These are phyloP conservation scores for Lactarius sanguifluus DNA, from an alignment of 768 basidiomycete species.

Conservation along the genomic window DNA sequence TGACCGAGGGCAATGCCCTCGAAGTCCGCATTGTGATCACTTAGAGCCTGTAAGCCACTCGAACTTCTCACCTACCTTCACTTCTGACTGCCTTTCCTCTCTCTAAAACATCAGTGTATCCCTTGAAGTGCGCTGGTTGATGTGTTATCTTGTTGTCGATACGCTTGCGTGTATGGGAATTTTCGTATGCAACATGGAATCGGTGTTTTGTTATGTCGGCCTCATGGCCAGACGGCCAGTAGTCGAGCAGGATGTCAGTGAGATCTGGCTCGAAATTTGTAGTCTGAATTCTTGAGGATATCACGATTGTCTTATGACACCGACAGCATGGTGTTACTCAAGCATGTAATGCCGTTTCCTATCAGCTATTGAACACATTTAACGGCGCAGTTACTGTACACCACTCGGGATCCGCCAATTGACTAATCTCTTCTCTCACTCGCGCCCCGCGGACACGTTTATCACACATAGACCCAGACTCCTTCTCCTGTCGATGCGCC, in stretches of 20 bases:
- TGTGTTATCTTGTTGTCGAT: no score
- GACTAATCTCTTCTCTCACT: not conserved
- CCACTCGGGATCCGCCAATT: not conserved
- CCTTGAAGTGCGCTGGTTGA: no score
- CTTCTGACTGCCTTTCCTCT: not conserved
- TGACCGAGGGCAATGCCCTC: not conserved
- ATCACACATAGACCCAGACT: not conserved
- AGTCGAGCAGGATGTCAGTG: not conserved
- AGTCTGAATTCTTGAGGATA: not conserved
- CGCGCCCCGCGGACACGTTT: not conserved
- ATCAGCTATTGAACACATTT: not conserved
- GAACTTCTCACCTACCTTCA: not conserved
- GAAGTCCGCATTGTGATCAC: not conserved
- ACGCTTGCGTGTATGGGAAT: no score
- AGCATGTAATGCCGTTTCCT: not conserved
- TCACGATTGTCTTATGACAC: not conserved
- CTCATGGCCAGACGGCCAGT: no score
- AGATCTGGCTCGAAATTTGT: not conserved
- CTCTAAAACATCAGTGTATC: no score
- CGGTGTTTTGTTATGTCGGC: no score
- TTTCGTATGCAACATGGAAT: no score
- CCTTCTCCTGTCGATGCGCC: no score
- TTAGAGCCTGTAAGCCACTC: not conserved
- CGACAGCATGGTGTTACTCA: not conserved
- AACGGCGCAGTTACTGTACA: no score